Evolutionary conservation across 306 rosid genomes (phyloP).

Genomic region (Medicago lupulina): DNA sequence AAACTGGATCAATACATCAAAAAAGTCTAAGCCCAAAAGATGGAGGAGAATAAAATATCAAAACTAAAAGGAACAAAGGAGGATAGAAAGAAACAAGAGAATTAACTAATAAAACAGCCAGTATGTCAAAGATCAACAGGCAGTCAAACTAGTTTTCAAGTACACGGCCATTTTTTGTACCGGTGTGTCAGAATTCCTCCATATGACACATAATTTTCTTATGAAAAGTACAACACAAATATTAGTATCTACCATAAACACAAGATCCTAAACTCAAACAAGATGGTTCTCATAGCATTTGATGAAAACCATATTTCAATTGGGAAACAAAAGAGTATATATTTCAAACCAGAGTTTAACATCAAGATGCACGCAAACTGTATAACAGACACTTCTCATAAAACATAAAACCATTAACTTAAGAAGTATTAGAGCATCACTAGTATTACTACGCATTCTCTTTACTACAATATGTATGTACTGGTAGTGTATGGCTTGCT

Average conservation of each 20-base stretch:
- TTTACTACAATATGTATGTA: neutral
- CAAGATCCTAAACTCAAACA: neutral
- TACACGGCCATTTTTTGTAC: slow-evolving; percentile 3
- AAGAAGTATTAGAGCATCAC: neutral
- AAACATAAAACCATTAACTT: neutral
- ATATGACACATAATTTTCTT: slow-evolving; percentile 24
- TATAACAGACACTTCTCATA: neutral
- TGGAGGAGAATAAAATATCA: slow-evolving; percentile 31
- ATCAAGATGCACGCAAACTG: slow-evolving; percentile 13
- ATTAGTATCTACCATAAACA: slow-evolving; percentile 11
- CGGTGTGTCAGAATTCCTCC: neutral
- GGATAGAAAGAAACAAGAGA: neutral
- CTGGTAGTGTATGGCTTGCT: neutral
- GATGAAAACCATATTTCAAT: slow-evolving; percentile 28
- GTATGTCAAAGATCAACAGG: slow-evolving; percentile 28
- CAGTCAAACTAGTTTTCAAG: slow-evolving; percentile 10
- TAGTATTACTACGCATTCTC: neutral
- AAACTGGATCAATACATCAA: slow-evolving; percentile 67
- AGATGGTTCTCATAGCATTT: slow-evolving; percentile 24
- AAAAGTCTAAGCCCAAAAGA: slow-evolving; percentile 37
- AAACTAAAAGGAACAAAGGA: slow-evolving; percentile 20
- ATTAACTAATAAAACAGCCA: neutral
- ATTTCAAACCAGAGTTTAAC: slow-evolving; percentile 19
- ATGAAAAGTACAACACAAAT: slow-evolving; percentile 30
- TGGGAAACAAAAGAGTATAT: neutral